Evolutionary conservation across 2,329 filamentous ascomycete species (phyloP), one percentile per base, ranked within the genome.

Genomic region (Ceratocystis cacaofunesta): DNA sequence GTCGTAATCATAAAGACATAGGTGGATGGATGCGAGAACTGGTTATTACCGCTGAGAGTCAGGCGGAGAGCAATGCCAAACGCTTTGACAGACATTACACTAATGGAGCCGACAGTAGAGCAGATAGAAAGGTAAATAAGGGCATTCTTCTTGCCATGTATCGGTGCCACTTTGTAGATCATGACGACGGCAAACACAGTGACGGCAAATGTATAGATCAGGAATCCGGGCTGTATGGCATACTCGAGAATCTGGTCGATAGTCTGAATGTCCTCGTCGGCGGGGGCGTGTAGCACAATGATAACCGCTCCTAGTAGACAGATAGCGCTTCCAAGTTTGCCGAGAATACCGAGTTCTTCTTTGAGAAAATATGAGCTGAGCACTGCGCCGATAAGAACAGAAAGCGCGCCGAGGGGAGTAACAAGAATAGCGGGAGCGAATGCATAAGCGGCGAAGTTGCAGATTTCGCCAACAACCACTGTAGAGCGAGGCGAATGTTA

Each of bases 361-460:
- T 90, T 83, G 68, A 99, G 79, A 74, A 97, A 95, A 75, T 99
- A 97, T 69, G 94, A 92, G 62, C 94, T 92, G 66, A 99, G 78
- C 36, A 99, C 91, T 22, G 94, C 92, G 69, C 91, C 94, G 72
- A 99, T 96, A 69, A 99, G 80, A 66, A 99, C 95, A 73, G 90
- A 94, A 68, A 99, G 81, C 65, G 94, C 94, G 68, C 94, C 94
- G 28, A 99, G 80, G 30, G 94, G 94, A 4, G 94, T 99, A 50
- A 99, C 94, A 64, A 99, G 82, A 76, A 99, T 99, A n/a, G 94
- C 95, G 50, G 94, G 94, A 70, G 94, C 94, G 76, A 97, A 99
- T 6, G 94, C 94, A 74, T 99, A 99, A 68, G 94, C 94, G 62
- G 92, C 92, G 74, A 99, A 99, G 76, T 99, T 99, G 77, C 91